Evolutionary conservation across 2,329 filamentous ascomycete genomes (phyloP), one percentile per base, ranked within the genome.

Genomic region (Penicillium olsonii): DNA sequence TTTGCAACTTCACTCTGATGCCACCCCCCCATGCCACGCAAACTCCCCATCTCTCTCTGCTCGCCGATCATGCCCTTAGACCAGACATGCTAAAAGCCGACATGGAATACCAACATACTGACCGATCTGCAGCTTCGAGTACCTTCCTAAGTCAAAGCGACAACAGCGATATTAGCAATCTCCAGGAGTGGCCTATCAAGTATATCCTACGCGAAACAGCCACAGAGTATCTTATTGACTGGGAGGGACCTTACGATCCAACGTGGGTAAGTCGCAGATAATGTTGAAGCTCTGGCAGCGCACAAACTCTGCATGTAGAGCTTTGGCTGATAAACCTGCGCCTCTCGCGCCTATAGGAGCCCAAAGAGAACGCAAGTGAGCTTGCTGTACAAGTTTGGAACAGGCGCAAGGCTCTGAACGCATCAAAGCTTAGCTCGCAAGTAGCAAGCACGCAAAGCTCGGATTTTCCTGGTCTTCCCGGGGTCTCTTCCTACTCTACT

Each of bases 151-250:
- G 33, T 24, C 37, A 38, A 24, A 45, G 45, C 45, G 50, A 54
- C 31, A 57, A 43, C 41, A 49, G 27, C 24, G 34, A 45, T 20
- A 27, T 43, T 19, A 39, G 41, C 33, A 35, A 39, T 11, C 31
- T 62, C 37, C 59, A 64, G 50, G 66, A 71, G 57, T 70, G 59
- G 53, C 61, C 60, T 46, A 69, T 70, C 35, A 68, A 68, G 44
- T 61, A 60, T 50, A 71, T 71, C 40, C 59, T 71, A 48, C 65
- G 65, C 53, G 69, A 73, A 56, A 62, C 61, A 26, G 48, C 59
- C 37, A 56, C 58, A 15, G 59, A 68, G 41, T 73, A 71, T 56
- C 58, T 72, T 22, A 68, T 73, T 52, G 69, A 70, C 27, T 72
- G 69, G 70, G 64, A 68, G 47, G 69, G 66, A 8, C 55, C 59